phyloP scores from a whole-genome alignment of 306 rosid genomes.

The Rosa multiflora region DNA sequence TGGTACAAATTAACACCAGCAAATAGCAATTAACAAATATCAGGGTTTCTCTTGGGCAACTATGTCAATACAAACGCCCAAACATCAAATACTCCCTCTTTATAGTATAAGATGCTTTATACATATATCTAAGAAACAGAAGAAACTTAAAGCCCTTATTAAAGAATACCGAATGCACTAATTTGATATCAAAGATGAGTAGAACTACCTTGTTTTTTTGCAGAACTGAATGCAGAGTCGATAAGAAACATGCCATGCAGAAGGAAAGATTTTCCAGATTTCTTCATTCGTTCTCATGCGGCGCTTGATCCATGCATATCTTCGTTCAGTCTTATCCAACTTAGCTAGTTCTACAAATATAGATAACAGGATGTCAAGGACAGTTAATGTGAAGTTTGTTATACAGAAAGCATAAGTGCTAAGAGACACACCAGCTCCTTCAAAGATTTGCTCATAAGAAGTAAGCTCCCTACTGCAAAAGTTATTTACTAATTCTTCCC shows the following conservation, averaged over 20 bases:
- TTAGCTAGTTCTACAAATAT: slow-evolving; percentile 73
- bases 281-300: slow-evolving; percentile 98
- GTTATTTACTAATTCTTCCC: slow-evolving; percentile 95
- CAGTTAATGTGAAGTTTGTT: slow-evolving; percentile 14
- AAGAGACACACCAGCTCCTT: slow-evolving; percentile 88
- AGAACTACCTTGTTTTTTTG: slow-evolving; percentile 83
- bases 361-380: slow-evolving; percentile 18
- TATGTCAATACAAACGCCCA: no score
- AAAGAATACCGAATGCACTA: not conserved
- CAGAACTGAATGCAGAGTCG: slow-evolving; percentile 92
- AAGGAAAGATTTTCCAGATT: slow-evolving; percentile 92
- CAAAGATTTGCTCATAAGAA: slow-evolving; percentile 96
- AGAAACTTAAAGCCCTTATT: not conserved
- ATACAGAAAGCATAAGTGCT: slow-evolving; percentile 16
- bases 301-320: slow-evolving; percentile 99
- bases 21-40: not conserved
- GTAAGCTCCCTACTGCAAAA: slow-evolving; percentile 96
- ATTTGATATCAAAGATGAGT: slow-evolving; percentile 19
- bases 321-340: slow-evolving; percentile 94
- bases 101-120: not conserved
- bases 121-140: not conserved
- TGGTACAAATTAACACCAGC: not conserved
- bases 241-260: slow-evolving; percentile 95
- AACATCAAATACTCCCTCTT: not conserved
- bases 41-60: not conserved